Conservation (phyloP, 75 land plant species). For the Cupressus sempervirens region DNA sequence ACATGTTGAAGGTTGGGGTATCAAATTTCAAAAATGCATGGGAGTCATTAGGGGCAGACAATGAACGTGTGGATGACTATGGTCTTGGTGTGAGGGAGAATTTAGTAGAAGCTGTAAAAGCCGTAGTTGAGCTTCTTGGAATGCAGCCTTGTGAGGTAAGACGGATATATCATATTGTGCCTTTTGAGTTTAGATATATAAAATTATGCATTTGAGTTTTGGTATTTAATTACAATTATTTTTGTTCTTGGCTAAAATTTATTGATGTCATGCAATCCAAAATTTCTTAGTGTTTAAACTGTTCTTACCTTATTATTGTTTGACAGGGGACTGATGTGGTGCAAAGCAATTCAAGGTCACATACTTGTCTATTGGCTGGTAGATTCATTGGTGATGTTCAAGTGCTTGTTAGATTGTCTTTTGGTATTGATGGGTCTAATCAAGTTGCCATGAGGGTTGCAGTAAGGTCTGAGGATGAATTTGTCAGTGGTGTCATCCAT, state of each 20-base stretch:
- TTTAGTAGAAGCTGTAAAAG: constrained; percentile 78
- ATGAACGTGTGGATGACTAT: constrained; percentile 86
- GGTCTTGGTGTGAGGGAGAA: constrained; percentile 89
- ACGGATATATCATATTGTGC: not conserved
- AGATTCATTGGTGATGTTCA: constrained; percentile 75
- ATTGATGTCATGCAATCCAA: not conserved
- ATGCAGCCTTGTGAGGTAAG: constrained; percentile 97
- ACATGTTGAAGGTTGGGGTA: constrained; percentile 73
- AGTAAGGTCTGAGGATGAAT: constrained; percentile 82
- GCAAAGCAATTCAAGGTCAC: constrained; percentile 84
- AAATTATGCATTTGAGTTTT: not conserved
- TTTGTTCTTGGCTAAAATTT: not conserved
- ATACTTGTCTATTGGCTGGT: constrained; percentile 80
- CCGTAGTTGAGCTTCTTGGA: constrained; percentile 80
- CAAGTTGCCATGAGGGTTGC: constrained; percentile 92
- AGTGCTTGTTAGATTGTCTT: constrained; percentile 77
- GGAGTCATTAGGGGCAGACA: constrained; percentile 72
- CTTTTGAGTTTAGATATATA: not conserved
- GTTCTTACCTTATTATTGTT: not conserved
- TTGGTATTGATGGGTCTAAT: constrained; percentile 71
- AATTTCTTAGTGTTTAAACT: not conserved
- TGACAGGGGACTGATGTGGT: constrained; percentile 89
- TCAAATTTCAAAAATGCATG: constrained; percentile 92
- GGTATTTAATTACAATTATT: not conserved
- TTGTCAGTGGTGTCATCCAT: constrained; percentile 76